Base-by-base conservation (phyloP, 306 rosid species). In the Cucumis cinereus region DNA sequence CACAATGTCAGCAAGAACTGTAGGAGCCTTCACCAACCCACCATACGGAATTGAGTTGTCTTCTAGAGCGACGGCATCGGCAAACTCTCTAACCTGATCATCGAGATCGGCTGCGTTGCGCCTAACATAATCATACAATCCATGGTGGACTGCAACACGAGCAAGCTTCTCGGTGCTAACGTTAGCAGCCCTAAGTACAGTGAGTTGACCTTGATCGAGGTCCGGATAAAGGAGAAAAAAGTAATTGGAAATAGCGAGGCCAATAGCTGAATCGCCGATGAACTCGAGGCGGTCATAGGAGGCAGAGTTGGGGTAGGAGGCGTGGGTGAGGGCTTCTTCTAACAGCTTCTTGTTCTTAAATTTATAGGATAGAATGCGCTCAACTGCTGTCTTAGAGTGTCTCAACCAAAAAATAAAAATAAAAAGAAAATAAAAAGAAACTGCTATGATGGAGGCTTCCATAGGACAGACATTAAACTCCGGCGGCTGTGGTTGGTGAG, bases 151-250 rank as follows among this genome's bases (percentile, higher is more conserved):
- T 24, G 96, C 91, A 35, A 84, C 89, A 17, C 97, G 95, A 0
- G 98, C 98, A 38, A 93, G 92, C 74, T 90, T 89, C 87, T 91
- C 97, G 23, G 96, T 93, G 83, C 91, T 88, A 54, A 91, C 43
- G 7, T 88, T 93, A 43, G 92, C 92, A 6, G 98, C 82, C 33
- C 93, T 92, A 5, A 93, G 84, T 72, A 73, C 49, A 10, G 96
- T 79, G 77, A 93, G 91, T 2, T 83, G 75, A 10, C 91, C 91
- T 0, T 85, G 93, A 0, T 89, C 81, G 3, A 91, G 79, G 9
- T 41, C 3, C 0, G 93, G 87, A 78, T 88, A 84, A 5, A 86
- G 76, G 0, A 82, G 82, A 50, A 78, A 88, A 22, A 88, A 64
- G 43, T 89, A 40, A 71, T 83, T 89, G 79, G 81, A 82, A 16